These are phyloP conservation scores for Silybum marianum DNA, from an alignment of 129 eudicot genomes.

Conservation along the genomic window DNA sequence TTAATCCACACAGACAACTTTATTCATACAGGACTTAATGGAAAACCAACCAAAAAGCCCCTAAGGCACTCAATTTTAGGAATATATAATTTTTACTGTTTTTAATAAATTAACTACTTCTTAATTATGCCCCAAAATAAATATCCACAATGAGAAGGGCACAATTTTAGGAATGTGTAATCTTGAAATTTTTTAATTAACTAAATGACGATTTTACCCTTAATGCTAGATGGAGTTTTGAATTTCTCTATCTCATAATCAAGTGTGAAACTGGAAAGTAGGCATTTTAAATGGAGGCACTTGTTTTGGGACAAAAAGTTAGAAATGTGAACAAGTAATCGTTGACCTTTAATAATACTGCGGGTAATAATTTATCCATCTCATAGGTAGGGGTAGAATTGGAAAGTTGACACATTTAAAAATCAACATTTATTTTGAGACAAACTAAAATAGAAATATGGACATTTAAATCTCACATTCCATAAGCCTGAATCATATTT, in stretches of 20 bases:
- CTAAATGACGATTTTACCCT: not conserved
- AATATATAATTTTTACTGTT: not conserved
- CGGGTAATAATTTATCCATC: not conserved
- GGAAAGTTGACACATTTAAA: not conserved
- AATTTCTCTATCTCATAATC: not conserved
- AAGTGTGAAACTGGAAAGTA: not conserved
- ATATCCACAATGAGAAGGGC: not conserved
- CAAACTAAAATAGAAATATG: not conserved
- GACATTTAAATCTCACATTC: conserved; percentile 8
- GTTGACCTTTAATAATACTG: not conserved
- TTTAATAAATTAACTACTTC: not conserved
- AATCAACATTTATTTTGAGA: not conserved
- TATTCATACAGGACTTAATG: too few species aligned
- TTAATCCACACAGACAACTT: too few species aligned
- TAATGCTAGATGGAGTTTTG: not conserved
- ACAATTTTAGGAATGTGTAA: not conserved
- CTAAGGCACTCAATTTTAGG: not conserved
- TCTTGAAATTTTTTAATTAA: not conserved
- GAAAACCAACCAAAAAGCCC: too few species aligned
- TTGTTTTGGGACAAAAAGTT: not conserved
- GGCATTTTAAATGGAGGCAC: not conserved
- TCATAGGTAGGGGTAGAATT: not conserved
- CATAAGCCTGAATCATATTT: not conserved
- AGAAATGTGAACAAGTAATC: not conserved
- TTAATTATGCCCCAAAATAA: not conserved